phyloP scores from a whole-genome alignment of 805 yeast species.

The Candida koratica region DNA sequence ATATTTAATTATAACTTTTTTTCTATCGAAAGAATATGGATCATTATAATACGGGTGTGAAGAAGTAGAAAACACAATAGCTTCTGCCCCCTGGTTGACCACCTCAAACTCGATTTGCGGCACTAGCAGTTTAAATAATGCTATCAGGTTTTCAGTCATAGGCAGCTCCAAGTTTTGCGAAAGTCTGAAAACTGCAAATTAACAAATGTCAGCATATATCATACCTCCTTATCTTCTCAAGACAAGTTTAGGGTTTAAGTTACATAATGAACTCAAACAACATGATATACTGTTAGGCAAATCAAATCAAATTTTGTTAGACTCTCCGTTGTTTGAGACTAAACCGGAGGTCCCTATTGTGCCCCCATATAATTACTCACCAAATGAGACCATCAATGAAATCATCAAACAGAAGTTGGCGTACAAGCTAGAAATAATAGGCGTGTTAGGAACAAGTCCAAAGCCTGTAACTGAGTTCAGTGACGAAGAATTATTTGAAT shows the following conservation, averaged over 20 bases:
- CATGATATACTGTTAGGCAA: conserved; percentile 5
- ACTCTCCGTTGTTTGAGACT: conserved; percentile 2
- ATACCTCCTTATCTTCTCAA: conserved; percentile 43
- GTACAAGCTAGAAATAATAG: conserved; percentile 33
- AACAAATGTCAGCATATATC: conserved; percentile 22
- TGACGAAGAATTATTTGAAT: conserved; percentile 28
- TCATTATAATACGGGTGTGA: conserved; percentile 56
- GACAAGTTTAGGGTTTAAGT: conserved; percentile 32
- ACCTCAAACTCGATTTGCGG: conserved; percentile 48
- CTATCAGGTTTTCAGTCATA: conserved; percentile 56
- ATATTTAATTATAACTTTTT: conserved; percentile 65
- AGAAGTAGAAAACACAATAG: conserved; percentile 62
- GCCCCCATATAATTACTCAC: conserved; percentile 20
- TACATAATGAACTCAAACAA: conserved; percentile 20
- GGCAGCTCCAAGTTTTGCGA: not conserved
- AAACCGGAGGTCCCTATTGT: conserved; percentile 5
- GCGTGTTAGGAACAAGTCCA: conserved; percentile 34
- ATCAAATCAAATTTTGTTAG: conserved; percentile 1
- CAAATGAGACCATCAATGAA: conserved; percentile 28
- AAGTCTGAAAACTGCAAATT: not conserved
- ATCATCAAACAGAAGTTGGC: conserved; percentile 31
- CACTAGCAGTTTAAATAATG: conserved; percentile 39
- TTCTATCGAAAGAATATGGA: conserved; percentile 23
- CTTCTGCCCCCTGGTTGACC: conserved; percentile 90
- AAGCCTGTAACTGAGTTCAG: conserved; percentile 19